These are phyloP conservation scores for Hypoxylon rickii DNA, from an alignment of 495 filamentous ascomycete species.

Conservation along the genomic window DNA sequence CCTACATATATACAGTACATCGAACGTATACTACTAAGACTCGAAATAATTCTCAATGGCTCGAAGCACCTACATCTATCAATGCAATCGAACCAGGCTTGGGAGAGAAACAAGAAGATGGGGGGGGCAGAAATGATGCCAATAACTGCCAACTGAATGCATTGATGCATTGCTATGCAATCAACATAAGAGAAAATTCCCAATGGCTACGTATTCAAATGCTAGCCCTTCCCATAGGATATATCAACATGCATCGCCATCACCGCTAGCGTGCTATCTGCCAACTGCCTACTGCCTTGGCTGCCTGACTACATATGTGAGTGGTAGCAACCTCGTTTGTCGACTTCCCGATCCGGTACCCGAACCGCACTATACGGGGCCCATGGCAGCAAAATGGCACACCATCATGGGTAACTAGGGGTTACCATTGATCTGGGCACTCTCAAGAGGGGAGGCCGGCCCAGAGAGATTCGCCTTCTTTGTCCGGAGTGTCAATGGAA, in stretches of 20 bases:
- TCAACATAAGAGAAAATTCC: conserved; percentile 17
- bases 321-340: too few relatives aligned
- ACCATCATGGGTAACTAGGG: too few relatives aligned
- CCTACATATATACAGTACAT: too few relatives aligned
- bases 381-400: too few relatives aligned
- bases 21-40: too few relatives aligned
- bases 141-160: conserved; percentile 18
- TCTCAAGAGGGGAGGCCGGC: conserved; percentile 44
- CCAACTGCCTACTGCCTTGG: neutral
- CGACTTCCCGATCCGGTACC: too few relatives aligned
- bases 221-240: conserved; percentile 1
- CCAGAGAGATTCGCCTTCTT: conserved; percentile 44
- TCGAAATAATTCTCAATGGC: too few relatives aligned
- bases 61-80: too few relatives aligned
- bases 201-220: conserved; percentile 1
- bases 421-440: conserved; percentile 47
- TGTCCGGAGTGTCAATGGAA: conserved; percentile 78
- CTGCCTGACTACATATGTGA: too few relatives aligned
- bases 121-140: too few relatives aligned
- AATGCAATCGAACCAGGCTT: too few relatives aligned
- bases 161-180: conserved; percentile 31
- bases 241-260: conserved; percentile 5
- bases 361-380: too few relatives aligned
- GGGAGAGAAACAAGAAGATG: neutral
- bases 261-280: neutral